Base-by-base conservation (phyloP, 2,329 filamentous ascomycete genomes). In the Aspergillus quadrilineatus region DNA sequence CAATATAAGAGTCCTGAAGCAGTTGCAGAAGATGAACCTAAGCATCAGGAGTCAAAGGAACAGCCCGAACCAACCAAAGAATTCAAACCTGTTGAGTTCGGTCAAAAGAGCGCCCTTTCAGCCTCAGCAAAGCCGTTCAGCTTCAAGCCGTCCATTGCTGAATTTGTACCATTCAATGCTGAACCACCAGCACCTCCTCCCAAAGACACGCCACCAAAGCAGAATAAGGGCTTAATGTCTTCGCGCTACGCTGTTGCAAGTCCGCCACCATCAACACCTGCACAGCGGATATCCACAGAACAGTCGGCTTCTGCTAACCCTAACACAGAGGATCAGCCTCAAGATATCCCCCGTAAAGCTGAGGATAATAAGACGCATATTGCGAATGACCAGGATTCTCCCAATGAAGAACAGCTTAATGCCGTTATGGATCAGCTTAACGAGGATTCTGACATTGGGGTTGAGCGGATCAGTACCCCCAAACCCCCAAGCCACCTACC, bases 381-480 rank as follows among this genome's bases (percentile, higher is more conserved):
- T 10, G 64, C 64, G 47, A 67, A 67, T 5, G 67, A 60, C 2
- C 58, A 66, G 4, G 73, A 74, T 22, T 75, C 74, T 0, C 66
- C 65, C n/a, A 65, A 76, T 54, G 72, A 73, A 36, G 68, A 93
- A 63, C 92, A 97, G 69, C 92, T 97, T 66, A 92, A 97, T 76
- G 90, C 89, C 44, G 86, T 97, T 51, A 96, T 97, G 91, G 85
- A 88, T 62, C 88, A 94, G 58, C 82, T 97, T 65, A 88, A 91
- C 57, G 84, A 81, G 47, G 85, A 91, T 62, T 89, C 88, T 1
- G 86, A 88, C 50, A 84, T 89, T 70, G 89, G 89, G 10, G 84
- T 91, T 57, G 89, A 91, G 68, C 87, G 86, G 66, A 62, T 72
- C n/a, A 70, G 65, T 28, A 75, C 75, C 10, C 72, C 74, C 22